Evolutionary conservation across 129 eudicot genomes (phyloP).

Genomic region (Logfia minima): DNA sequence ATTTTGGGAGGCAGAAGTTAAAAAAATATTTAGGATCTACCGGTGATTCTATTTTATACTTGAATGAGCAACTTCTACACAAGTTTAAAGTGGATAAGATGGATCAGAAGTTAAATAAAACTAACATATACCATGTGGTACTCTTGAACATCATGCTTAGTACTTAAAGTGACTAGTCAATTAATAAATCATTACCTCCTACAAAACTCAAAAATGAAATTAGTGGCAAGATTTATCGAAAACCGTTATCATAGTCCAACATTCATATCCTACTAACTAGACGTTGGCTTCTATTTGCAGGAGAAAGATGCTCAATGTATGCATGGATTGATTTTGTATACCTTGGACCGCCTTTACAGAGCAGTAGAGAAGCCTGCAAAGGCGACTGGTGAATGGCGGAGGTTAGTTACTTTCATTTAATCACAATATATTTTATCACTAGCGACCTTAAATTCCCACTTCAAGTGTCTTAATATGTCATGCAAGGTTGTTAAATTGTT

Average conservation of each 20-base stretch:
- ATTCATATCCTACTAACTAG: neutral
- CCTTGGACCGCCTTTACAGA: constrained; percentile 76
- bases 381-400: constrained; percentile 90
- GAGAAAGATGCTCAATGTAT: constrained; percentile 82
- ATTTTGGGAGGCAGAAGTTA: neutral
- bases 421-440: neutral
- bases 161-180: neutral
- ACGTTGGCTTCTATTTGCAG: constrained; percentile 36
- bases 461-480: neutral
- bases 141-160: neutral
- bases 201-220: neutral
- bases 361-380: constrained; percentile 88
- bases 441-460: neutral
- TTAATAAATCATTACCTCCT: neutral
- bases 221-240: neutral
- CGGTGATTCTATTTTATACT: neutral
- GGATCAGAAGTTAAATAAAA: neutral
- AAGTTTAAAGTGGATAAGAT: neutral
- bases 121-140: neutral
- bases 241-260: constrained; percentile 1
- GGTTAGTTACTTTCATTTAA: constrained; percentile 48
- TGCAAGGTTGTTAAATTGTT: no score
- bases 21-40: neutral
- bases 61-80: neutral
- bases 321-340: constrained; percentile 74